Base-by-base conservation (phyloP, 2,329 filamentous ascomycete species). In the Paecilomyces sp. region DNA sequence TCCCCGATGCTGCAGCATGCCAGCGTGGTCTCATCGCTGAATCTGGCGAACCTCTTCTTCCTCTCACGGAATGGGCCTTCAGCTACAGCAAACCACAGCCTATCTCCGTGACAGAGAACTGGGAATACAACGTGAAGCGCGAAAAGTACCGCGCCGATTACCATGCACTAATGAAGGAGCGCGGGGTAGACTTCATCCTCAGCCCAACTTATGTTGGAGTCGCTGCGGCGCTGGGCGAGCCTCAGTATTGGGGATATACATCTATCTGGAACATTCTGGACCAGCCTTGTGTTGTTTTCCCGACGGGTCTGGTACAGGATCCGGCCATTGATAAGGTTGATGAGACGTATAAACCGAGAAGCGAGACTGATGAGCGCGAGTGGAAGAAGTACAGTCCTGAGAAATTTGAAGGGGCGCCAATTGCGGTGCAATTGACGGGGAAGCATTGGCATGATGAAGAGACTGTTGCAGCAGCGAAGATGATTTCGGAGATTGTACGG, bases 391-490 rank as follows among this genome's bases (percentile, higher is more conserved):
- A 73, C 55, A 57, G 63, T 5, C 69, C 71, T 1, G 66, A 68
- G 58, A 61, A 65, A n/a, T 75, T 71, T 58, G 70, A 76, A 34
- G 71, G 71, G 0, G 70, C 81, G 6, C 81, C 82, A 0, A 75
- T 85, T 9, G 78, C 77, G 0, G 62, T 85, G 18, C 82, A 85
- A 66, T 70, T 85, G 34, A 71, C 82, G 2, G 79, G 80, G 1
- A 71, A 76, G 3, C 77, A 75, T 55, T 76, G 81, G n/a, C 78
- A 82, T 57, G 83, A 85, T 60, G 83, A 85, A 65, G 83, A 80
- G 66, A 72, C 70, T 0, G 50, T 75, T 50, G 72, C 71, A 18
- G 70, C 70, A 1, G 70, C 69, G 3, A 69, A 65, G 57, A 22
- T 59, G 24, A 52, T 57, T 12, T 30, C 56, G 13, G 41, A 57